A percentile compares a stretch with the other conserved stretches of the same genome.
These are phyloP conservation scores for Colletotrichum viniferum DNA, from an alignment of 2,329 filamentous ascomycete genomes.

Conservation along the genomic window DNA sequence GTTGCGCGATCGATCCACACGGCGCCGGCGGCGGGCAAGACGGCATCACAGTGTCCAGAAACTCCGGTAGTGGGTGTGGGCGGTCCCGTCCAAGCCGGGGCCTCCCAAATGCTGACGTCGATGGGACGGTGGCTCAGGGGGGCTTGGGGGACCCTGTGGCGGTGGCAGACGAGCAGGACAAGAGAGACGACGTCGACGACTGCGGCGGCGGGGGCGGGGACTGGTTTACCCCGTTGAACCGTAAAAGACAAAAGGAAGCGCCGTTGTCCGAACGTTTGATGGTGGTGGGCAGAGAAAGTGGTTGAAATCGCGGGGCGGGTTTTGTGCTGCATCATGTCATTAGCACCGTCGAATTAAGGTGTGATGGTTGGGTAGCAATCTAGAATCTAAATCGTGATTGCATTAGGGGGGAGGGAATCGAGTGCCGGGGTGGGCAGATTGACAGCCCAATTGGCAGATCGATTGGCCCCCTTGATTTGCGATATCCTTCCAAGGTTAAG, in stretches of 20 bases:
- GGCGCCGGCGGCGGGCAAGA: not conserved
- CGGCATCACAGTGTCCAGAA: not conserved
- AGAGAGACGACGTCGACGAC: not conserved
- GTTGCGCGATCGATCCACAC: not conserved
- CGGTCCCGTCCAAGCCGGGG: not conserved
- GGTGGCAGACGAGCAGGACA: not conserved
- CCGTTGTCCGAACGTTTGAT: not conserved
- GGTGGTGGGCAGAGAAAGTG: not conserved
- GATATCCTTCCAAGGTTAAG: not conserved
- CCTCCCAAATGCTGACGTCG: not conserved
- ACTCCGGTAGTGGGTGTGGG: not conserved
- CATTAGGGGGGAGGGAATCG: not conserved
- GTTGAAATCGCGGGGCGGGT: not conserved
- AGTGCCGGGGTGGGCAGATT: not conserved
- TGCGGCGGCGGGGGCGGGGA: not conserved
- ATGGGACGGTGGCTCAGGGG: not conserved
- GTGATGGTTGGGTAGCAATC: not conserved
- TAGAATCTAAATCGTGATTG: not conserved
- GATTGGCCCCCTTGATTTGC: not conserved
- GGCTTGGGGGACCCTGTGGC: not conserved
- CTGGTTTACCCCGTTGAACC: not conserved
- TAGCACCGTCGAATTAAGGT: not conserved
- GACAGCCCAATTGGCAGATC: not conserved
- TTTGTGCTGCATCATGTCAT: not conserved
- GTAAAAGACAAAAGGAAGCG: not conserved